phyloP scores from a whole-genome alignment of 2,329 filamentous ascomycete species.

The Fusarium buharicum region DNA sequence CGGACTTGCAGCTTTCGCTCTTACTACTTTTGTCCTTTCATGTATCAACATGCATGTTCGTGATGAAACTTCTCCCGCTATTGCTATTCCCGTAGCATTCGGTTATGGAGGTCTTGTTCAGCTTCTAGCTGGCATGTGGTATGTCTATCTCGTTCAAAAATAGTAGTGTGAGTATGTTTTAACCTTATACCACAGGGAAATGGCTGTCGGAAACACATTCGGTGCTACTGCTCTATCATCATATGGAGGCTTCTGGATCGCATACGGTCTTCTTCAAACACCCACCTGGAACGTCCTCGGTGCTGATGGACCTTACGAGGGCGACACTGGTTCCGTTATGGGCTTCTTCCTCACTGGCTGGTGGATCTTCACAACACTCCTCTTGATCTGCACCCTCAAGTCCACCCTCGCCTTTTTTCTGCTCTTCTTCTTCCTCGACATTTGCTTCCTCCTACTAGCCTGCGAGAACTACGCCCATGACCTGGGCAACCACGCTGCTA shows the following conservation, averaged over 20 bases:
- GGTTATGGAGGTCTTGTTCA: constrained; percentile 81
- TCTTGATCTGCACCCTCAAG: constrained; percentile 78
- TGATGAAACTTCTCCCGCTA: constrained; percentile 68
- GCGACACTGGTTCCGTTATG: constrained; percentile 65
- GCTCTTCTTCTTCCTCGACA: constrained; percentile 80
- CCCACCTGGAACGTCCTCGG: constrained; percentile 70
- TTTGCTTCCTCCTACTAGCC: constrained; percentile 78
- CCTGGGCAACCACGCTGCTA: constrained; percentile 59
- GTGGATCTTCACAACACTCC: constrained; percentile 85
- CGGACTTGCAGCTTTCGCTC: constrained; percentile 80
- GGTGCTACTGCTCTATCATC: constrained; percentile 84
- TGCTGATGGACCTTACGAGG: constrained; percentile 57
- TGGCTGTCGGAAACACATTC: constrained; percentile 88
- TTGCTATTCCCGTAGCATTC: constrained; percentile 75
- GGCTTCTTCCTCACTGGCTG: constrained; percentile 81
- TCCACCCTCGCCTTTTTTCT: constrained; percentile 82
- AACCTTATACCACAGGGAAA: constrained; percentile 69
- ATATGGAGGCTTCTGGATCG: constrained; percentile 87
- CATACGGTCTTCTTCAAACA: constrained; percentile 77
- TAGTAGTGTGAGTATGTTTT: constrained; percentile 6
- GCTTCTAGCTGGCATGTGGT: constrained; percentile 88
- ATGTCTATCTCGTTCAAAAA: constrained; percentile 50
- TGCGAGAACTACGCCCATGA: constrained; percentile 68
- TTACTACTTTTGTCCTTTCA: constrained; percentile 84
- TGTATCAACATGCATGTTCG: constrained; percentile 76